Evolutionary conservation across 2,329 filamentous ascomycete species (phyloP).

Genomic region (Cladophialophora carrionii): DNA sequence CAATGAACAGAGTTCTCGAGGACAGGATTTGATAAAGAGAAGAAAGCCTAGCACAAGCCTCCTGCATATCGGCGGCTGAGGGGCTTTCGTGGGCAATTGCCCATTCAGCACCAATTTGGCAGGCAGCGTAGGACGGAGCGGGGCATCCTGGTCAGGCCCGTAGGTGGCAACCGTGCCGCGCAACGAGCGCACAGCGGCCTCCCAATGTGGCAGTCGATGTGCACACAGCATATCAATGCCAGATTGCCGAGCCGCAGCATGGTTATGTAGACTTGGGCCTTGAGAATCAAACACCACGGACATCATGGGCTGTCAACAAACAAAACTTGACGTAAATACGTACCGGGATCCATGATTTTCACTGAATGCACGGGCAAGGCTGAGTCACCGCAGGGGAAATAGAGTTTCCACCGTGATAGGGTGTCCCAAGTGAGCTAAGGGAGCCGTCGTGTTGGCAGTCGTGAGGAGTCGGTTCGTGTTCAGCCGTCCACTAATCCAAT

Average conservation of each 20-base stretch:
- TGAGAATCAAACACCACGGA: constrained; percentile 6
- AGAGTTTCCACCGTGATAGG: constrained; percentile 26
- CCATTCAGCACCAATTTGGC: constrained; percentile 32
- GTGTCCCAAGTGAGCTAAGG: constrained; percentile 14
- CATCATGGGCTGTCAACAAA: constrained; percentile 17
- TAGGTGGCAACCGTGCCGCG: constrained; percentile 30
- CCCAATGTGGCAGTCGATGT: constrained; percentile 21
- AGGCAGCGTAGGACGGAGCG: constrained; percentile 34
- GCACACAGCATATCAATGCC: constrained; percentile 32
- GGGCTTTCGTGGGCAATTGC: constrained; percentile 32
- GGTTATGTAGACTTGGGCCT: not conserved
- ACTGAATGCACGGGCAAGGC: constrained; percentile 25
- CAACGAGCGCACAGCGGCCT: constrained; percentile 20
- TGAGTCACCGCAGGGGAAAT: constrained; percentile 28
- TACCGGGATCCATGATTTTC: constrained; percentile 34
- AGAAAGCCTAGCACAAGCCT: constrained; percentile 34
- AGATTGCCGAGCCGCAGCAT: constrained; percentile 31
- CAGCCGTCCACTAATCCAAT: constrained; percentile 20
- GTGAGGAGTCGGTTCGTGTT: constrained; percentile 13
- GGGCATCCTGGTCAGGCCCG: constrained; percentile 34
- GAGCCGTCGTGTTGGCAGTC: constrained; percentile 19
- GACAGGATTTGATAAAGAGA: constrained; percentile 35
- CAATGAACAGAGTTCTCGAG: constrained; percentile 26
- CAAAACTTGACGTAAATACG: constrained; percentile 18
- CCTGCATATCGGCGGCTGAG: constrained; percentile 31